Evolutionary conservation across 225 moss, liverwort and hornwort genomes (phyloP).

Genomic region (Anthoceros angustus): DNA sequence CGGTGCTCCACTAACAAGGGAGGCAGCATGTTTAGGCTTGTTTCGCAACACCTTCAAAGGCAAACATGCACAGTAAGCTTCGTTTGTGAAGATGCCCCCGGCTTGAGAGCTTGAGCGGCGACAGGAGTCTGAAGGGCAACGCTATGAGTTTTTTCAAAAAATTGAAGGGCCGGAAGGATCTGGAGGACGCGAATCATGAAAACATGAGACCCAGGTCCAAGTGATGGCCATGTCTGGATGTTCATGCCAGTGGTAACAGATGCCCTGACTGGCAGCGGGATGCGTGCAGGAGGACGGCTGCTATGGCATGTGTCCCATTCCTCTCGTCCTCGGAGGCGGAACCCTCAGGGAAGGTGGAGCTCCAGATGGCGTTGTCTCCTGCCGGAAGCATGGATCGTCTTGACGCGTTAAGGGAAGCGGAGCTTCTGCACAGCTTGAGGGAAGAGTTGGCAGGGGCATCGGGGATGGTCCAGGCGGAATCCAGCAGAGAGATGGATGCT

Average conservation of each 20-base stretch:
- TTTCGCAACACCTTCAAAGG: no score
- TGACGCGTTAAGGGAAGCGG: not conserved
- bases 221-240: not conserved
- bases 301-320: constrained; percentile 4
- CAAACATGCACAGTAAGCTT: no score
- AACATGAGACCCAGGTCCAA: not conserved
- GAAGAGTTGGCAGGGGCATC: not conserved
- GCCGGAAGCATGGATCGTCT: not conserved
- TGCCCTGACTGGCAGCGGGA: no score
- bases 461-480: not conserved
- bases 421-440: not conserved
- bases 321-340: not conserved
- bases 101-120: no score
- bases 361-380: not conserved
- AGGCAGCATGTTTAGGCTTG: no score
- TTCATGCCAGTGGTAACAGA: not conserved
- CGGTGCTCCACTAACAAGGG: no score
- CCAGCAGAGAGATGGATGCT: not conserved
- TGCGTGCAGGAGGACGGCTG: not conserved
- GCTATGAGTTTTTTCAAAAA: constrained; percentile 3
- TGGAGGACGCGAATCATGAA: not conserved
- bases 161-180: not conserved
- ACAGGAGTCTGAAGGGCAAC: not conserved
- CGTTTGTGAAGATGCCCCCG: no score
- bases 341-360: no score